A percentile compares a stretch with the other conserved stretches of the same genome.
Conservation (phyloP, 768 basidiomycete genomes). For the Psilocybe subaeruginosa region DNA sequence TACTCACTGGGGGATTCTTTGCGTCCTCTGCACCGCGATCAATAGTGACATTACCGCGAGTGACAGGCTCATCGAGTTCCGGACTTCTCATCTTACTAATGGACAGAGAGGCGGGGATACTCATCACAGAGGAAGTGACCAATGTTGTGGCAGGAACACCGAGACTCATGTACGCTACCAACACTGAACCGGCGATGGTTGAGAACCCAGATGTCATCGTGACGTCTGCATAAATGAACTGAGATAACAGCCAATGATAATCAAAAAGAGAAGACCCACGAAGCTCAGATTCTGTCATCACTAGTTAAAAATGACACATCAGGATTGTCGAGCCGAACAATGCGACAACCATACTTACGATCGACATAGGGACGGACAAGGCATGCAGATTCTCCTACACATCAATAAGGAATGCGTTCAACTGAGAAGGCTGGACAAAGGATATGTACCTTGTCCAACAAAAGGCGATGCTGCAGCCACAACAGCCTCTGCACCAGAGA, state of each 20-base stretch:
- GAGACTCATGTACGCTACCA: conserved; percentile 77
- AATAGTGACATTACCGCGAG: conserved; percentile 76
- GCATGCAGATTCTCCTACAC: conserved; percentile 73
- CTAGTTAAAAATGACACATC: conserved; percentile 20
- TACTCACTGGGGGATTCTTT: conserved; percentile 48
- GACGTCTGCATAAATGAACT: conserved; percentile 43
- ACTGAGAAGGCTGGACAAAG: not conserved
- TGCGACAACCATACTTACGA: conserved; percentile 30
- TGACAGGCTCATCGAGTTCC: conserved; percentile 83
- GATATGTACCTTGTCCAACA: conserved; percentile 73
- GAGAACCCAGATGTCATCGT: conserved; percentile 92
- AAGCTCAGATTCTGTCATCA: conserved; percentile 85
- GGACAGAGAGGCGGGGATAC: conserved; percentile 92
- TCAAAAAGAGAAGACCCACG: conserved; percentile 38
- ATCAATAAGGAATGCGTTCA: not conserved
- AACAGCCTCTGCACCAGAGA: conserved; percentile 92
- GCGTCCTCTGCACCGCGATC: conserved; percentile 72
- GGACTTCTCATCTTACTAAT: conserved; percentile 87
- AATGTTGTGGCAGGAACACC: conserved; percentile 80
- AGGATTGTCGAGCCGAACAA: not conserved
- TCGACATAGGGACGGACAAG: conserved; percentile 85
- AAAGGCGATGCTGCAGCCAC: conserved; percentile 91
- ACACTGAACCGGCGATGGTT: conserved; percentile 88
- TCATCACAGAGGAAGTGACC: conserved; percentile 92
- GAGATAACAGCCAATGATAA: not conserved